Conservation (phyloP, 106 monocot species). For the Platanthera zijinensis region DNA sequence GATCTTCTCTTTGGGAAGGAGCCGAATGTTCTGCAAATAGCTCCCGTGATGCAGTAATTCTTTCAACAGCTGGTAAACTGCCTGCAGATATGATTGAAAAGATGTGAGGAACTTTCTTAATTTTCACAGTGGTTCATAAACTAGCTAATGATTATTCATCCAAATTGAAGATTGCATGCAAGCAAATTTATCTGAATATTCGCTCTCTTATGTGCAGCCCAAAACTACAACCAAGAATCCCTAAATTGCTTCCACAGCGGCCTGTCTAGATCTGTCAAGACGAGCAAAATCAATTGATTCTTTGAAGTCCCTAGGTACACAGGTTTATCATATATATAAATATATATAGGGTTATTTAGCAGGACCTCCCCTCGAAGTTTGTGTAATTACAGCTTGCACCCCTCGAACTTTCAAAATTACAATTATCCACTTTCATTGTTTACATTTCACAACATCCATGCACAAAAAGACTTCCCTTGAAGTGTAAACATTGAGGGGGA, state of each 20-base stretch:
- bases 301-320: constrained; percentile 44
- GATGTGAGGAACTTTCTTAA: constrained; percentile 22
- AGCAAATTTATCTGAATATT: constrained; percentile 2
- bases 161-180: neutral
- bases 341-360: neutral
- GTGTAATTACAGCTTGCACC: neutral
- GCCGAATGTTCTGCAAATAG: constrained; percentile 54
- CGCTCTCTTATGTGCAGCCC: constrained; percentile 37
- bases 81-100: constrained; percentile 15
- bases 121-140: neutral
- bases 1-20: constrained; percentile 52
- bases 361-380: too few species aligned
- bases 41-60: constrained; percentile 26
- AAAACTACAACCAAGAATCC: constrained; percentile 18
- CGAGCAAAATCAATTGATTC: constrained; percentile 39
- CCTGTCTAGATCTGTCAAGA: constrained; percentile 10
- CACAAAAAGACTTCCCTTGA: too few species aligned
- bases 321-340: neutral
- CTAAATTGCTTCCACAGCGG: constrained; percentile 29
- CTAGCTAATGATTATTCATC: neutral
- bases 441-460: too few species aligned
- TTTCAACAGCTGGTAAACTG: constrained; percentile 26
- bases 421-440: too few species aligned
- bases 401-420: neutral
- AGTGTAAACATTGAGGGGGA: too few species aligned